phyloP scores from a whole-genome alignment of 1,284 basidiomycete species.

The Vanrija humicola region DNA sequence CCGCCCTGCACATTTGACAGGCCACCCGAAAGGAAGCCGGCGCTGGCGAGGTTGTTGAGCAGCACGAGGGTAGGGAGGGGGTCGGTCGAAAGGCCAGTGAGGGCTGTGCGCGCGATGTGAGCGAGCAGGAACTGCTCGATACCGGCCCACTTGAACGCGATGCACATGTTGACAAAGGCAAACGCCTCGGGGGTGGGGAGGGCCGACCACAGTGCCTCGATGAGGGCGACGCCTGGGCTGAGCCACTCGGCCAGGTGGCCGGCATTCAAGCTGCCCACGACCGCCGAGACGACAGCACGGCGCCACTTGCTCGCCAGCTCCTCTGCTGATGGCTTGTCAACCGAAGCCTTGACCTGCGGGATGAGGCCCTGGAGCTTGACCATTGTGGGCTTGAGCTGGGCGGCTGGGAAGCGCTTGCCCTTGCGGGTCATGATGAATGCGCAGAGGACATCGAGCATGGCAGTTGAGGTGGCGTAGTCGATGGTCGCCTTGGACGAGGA shows the following conservation, averaged over 20 bases:
- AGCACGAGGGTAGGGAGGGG: conserved; percentile 41
- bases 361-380: conserved; percentile 26
- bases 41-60: conserved; percentile 41
- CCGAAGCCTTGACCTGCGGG: conserved; percentile 7
- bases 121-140: conserved; percentile 49
- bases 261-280: conserved; percentile 37
- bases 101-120: conserved; percentile 22
- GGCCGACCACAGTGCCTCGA: conserved; percentile 41
- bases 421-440: conserved; percentile 52
- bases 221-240: conserved; percentile 44
- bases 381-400: conserved; percentile 49
- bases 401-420: conserved; percentile 52
- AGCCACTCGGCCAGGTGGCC: conserved; percentile 49
- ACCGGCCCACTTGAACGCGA: conserved; percentile 45
- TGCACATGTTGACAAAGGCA: conserved; percentile 41
- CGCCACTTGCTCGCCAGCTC: conserved; percentile 19
- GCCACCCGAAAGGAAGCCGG: conserved; percentile 42
- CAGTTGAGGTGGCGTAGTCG: conserved; percentile 7
- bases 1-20: conserved; percentile 47
- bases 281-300: conserved; percentile 24
- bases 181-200: conserved; percentile 31
- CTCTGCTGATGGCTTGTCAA: background rate
- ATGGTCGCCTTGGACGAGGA: conserved; percentile 7
- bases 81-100: conserved; percentile 27
- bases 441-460: conserved; percentile 35